phyloP scores from a whole-genome alignment of 495 filamentous ascomycete species.

The Trichoderma asperelloides region DNA sequence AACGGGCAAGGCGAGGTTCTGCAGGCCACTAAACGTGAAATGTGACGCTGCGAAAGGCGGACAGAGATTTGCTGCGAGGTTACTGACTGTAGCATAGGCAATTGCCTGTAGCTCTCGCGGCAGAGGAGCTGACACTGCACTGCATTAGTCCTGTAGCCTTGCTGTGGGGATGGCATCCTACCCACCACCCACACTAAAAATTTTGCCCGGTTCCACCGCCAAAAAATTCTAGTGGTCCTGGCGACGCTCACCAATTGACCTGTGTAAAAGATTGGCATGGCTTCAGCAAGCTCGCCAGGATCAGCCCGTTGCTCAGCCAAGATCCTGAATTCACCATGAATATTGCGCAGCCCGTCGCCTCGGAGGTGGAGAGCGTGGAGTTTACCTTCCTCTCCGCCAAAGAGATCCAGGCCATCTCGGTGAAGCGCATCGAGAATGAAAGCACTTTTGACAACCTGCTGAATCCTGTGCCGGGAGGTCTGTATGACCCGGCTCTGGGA shows the following conservation, averaged over 20 bases:
- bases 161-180: slow-evolving; percentile 6
- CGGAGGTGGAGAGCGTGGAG: slow-evolving; percentile 75
- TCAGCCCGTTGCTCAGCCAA: background rate
- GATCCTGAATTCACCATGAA: slow-evolving; percentile 47
- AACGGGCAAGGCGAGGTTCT: background rate
- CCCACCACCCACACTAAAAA: slow-evolving; percentile 9
- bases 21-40: background rate
- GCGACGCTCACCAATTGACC: slow-evolving; percentile 3
- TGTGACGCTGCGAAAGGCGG: background rate
- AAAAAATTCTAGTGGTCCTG: slow-evolving; percentile 8
- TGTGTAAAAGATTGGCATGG: background rate
- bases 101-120: background rate
- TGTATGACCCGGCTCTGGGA: slow-evolving; percentile 91
- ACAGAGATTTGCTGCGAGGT: background rate
- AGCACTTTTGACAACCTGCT: slow-evolving; percentile 81
- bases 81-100: no score
- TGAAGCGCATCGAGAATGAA: slow-evolving; percentile 83
- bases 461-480: slow-evolving; percentile 75
- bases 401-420: slow-evolving; percentile 83
- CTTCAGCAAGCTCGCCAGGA: slow-evolving; percentile 5
- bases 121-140: background rate
- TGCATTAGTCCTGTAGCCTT: background rate
- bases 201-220: slow-evolving; percentile 22
- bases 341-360: slow-evolving; percentile 81
- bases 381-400: slow-evolving; percentile 72